These are phyloP conservation scores for Brassica juncea DNA, from an alignment of 345 rosid genomes.

Conservation along the genomic window DNA sequence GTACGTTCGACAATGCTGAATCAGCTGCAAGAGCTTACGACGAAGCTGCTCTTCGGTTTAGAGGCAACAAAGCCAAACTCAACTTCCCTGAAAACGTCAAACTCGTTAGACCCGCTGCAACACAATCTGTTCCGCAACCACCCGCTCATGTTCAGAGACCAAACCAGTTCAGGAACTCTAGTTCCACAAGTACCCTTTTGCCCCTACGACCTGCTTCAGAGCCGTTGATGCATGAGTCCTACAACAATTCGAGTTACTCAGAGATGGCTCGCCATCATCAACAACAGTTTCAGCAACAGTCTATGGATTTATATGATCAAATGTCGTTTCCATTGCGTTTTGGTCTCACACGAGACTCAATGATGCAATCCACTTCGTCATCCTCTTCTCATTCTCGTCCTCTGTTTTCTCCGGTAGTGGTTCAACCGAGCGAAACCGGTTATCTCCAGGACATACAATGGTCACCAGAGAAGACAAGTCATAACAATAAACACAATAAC, in stretches of 20 bases:
- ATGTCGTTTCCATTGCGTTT: slow-evolving; percentile 46
- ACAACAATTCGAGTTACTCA: slow-evolving; percentile 28
- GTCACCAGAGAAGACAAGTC: slow-evolving; percentile 31
- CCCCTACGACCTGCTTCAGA: slow-evolving; percentile 40
- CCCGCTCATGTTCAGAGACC: slow-evolving; percentile 19
- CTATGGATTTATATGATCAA: slow-evolving; percentile 46
- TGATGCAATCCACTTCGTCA: slow-evolving; percentile 36
- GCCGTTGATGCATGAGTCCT: slow-evolving; percentile 21
- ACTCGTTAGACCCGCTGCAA: slow-evolving; percentile 44
- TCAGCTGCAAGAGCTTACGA: slow-evolving; percentile 94
- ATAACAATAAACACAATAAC: neutral
- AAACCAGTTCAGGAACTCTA: slow-evolving; percentile 41
- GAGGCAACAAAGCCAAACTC: slow-evolving; percentile 94
- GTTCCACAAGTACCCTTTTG: slow-evolving; percentile 41
- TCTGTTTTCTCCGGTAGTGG: slow-evolving; percentile 18
- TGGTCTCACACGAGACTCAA: slow-evolving; percentile 22
- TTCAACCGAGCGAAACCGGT: slow-evolving; percentile 22
- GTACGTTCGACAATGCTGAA: slow-evolving; percentile 86
- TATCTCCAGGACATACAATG: slow-evolving; percentile 30
- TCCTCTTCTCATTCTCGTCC: slow-evolving; percentile 34
- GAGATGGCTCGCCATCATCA: slow-evolving; percentile 26
- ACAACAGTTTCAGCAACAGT: slow-evolving; percentile 26
- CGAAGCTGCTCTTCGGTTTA: slow-evolving; percentile 74
- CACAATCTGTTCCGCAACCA: slow-evolving; percentile 15
- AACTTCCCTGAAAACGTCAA: slow-evolving; percentile 93